These are phyloP conservation scores for Lippia alba DNA, from an alignment of 305 asterid genomes.

Conservation along the genomic window DNA sequence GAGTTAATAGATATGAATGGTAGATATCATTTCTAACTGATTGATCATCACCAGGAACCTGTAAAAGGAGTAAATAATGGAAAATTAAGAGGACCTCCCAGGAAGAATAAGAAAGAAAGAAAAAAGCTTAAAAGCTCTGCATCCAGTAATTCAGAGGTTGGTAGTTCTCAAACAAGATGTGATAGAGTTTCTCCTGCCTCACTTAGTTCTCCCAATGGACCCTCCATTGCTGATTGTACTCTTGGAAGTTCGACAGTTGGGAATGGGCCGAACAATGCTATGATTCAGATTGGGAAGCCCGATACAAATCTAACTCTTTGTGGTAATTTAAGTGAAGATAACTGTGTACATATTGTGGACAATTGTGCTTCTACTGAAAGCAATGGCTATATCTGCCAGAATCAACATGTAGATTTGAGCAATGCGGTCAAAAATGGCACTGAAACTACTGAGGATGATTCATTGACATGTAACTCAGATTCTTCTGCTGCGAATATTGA, in stretches of 20 bases:
- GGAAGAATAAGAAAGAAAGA: conserved; percentile 83
- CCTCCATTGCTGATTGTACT: conserved; percentile 47
- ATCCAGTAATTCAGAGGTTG: conserved; percentile 53
- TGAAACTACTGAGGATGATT: conserved; percentile 35
- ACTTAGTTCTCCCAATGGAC: conserved; percentile 47
- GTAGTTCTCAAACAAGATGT: conserved; percentile 53
- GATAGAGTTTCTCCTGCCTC: conserved; percentile 45
- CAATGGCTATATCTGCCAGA: conserved; percentile 42
- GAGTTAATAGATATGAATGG: conserved; percentile 43
- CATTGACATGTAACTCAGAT: conserved; percentile 42
- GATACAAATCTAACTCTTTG: conserved; percentile 42
- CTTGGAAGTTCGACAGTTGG: conserved; percentile 50
- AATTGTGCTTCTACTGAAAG: conserved; percentile 45
- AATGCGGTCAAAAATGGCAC: conserved; percentile 36
- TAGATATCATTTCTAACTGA: conserved; percentile 59
- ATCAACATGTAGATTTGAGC: conserved; percentile 37
- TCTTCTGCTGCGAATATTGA: conserved; percentile 43
- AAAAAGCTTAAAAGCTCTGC: conserved; percentile 65
- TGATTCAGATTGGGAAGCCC: conserved; percentile 40
- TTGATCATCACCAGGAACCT: conserved; percentile 76
- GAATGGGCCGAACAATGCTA: conserved; percentile 41
- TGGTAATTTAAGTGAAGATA: conserved; percentile 36
- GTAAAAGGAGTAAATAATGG: conserved; percentile 58
- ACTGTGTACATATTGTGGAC: conserved; percentile 27
- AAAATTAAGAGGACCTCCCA: conserved; percentile 59